Percentiles rank a stretch among this genome's conserved stretches.
Evolutionary conservation across 352 stramenopile species (phyloP).

Genomic region (Globisporangium nagaii): DNA sequence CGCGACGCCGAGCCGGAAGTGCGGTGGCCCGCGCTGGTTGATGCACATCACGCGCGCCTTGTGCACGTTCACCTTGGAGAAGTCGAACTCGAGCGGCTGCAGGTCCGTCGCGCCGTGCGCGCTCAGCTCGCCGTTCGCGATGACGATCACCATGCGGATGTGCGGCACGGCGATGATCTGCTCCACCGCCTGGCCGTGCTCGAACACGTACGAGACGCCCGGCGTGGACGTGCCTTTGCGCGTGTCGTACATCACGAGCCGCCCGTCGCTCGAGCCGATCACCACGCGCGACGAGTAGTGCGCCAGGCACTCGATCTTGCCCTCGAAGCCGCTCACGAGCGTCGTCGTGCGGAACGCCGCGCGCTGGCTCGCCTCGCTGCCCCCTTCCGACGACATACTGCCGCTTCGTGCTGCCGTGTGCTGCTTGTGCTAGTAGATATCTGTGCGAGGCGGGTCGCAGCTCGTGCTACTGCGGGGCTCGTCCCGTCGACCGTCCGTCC

Average conservation of each 20-base stretch:
- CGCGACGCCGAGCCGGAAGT: conserved; percentile 77
- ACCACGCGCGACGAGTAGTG: conserved; percentile 87
- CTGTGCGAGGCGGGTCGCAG: too few species aligned
- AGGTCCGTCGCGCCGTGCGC: conserved; percentile 77
- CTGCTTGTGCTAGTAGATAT: neutral
- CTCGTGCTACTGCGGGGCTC: too few species aligned
- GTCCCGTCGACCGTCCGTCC: too few species aligned
- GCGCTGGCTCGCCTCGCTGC: conserved; percentile 28
- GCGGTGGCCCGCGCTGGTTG: conserved; percentile 77
- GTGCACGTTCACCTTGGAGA: conserved; percentile 67
- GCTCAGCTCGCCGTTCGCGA: conserved; percentile 69
- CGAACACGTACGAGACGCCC: conserved; percentile 62
- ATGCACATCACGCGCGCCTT: conserved; percentile 70
- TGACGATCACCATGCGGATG: conserved; percentile 83
- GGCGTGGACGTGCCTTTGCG: conserved; percentile 65
- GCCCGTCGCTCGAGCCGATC: conserved; percentile 70
- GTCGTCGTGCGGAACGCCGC: conserved; percentile 74
- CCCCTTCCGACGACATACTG: conserved; percentile 17
- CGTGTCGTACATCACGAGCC: conserved; percentile 85
- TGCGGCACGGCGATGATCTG: conserved; percentile 81
- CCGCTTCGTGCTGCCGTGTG: neutral
- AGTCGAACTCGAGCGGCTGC: conserved; percentile 73
- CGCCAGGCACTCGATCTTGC: conserved; percentile 78
- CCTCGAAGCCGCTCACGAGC: conserved; percentile 69
- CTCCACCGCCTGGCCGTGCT: conserved; percentile 67